Percentiles rank a stretch among this genome's conserved stretches.
phyloP scores from a whole-genome alignment of 1,284 basidiomycete genomes.

The Fomitopsis pinicola region DNA sequence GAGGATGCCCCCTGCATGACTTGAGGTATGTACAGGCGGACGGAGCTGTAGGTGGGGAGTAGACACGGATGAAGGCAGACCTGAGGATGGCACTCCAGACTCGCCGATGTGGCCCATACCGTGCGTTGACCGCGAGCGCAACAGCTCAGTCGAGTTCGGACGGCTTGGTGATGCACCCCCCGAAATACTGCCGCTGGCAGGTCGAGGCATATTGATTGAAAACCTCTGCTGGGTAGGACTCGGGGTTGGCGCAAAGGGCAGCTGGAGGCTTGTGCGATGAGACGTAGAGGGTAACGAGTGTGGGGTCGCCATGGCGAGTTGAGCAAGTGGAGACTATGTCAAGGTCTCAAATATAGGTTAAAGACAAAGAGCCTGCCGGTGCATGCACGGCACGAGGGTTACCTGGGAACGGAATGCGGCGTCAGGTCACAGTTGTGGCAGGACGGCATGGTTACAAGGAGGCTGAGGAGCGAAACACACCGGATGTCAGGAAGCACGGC shows the following conservation, averaged over 20 bases:
- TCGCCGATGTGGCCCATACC: slow-evolving; percentile 13
- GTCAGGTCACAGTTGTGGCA: background rate
- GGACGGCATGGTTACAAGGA: background rate
- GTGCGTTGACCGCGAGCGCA: slow-evolving; percentile 17
- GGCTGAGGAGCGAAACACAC: background rate
- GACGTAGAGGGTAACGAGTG: slow-evolving; percentile 28
- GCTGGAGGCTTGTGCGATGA: slow-evolving; percentile 25
- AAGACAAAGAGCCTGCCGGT: background rate
- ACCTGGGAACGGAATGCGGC: slow-evolving; percentile 1
- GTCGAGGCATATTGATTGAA: slow-evolving; percentile 14
- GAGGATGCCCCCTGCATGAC: slow-evolving; percentile 69
- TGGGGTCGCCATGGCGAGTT: slow-evolving; percentile 24
- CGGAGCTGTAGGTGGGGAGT: slow-evolving; percentile 23
- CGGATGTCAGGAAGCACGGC: background rate
- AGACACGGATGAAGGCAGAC: slow-evolving; percentile 19
- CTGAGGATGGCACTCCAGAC: slow-evolving; percentile 9
- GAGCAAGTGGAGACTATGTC: slow-evolving; percentile 20
- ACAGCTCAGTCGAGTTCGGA: slow-evolving; percentile 23
- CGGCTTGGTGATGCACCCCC: slow-evolving; percentile 16
- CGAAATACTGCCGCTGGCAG: slow-evolving; percentile 17
- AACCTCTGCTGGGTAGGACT: slow-evolving; percentile 17
- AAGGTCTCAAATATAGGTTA: background rate
- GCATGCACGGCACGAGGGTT: slow-evolving; percentile 6
- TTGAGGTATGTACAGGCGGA: slow-evolving; percentile 22
- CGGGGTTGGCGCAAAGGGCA: slow-evolving; percentile 26